phyloP scores from a whole-genome alignment of 2,329 filamentous ascomycete species.

The Arthrobotrys sphaeroides region DNA sequence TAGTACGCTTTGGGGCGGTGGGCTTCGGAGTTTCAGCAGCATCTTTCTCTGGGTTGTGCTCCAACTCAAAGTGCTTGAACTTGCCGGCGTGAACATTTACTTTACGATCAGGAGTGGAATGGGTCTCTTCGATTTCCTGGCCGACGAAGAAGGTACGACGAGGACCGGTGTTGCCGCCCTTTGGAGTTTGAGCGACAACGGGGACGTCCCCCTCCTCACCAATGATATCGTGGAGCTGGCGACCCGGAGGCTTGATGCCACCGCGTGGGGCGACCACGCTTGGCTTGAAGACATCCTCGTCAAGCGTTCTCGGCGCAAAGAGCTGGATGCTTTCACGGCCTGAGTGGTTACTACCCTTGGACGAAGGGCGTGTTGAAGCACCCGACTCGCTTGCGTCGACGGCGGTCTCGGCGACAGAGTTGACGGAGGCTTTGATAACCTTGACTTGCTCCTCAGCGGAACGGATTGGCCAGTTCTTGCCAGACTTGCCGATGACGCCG shows the following conservation, averaged over 20 bases:
- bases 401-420: conserved; percentile 62
- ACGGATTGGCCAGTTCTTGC: conserved; percentile 93
- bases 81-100: conserved; percentile 77
- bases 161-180: conserved; percentile 59
- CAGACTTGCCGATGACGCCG: conserved; percentile 88
- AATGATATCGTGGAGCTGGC: conserved; percentile 76
- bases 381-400: not conserved
- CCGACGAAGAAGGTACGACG: conserved; percentile 67
- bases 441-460: conserved; percentile 85
- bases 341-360: conserved; percentile 64
- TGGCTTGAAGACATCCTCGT: conserved; percentile 61
- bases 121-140: conserved; percentile 58
- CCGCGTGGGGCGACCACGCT: conserved; percentile 59
- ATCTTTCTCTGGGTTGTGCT: conserved; percentile 69
- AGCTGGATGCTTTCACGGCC: conserved; percentile 77
- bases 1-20: conserved; percentile 57
- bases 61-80: conserved; percentile 86
- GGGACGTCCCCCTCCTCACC: conserved; percentile 61
- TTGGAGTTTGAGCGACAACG: conserved; percentile 58
- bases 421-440: conserved; percentile 73
- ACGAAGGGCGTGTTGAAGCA: conserved; percentile 46
- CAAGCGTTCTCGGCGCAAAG: conserved; percentile 74
- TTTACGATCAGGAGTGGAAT: conserved; percentile 59
- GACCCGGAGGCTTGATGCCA: conserved; percentile 75
- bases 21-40: conserved; percentile 60